phyloP scores from a whole-genome alignment of 108 stramenopile genomes.

The Thalassiosira profunda region DNA sequence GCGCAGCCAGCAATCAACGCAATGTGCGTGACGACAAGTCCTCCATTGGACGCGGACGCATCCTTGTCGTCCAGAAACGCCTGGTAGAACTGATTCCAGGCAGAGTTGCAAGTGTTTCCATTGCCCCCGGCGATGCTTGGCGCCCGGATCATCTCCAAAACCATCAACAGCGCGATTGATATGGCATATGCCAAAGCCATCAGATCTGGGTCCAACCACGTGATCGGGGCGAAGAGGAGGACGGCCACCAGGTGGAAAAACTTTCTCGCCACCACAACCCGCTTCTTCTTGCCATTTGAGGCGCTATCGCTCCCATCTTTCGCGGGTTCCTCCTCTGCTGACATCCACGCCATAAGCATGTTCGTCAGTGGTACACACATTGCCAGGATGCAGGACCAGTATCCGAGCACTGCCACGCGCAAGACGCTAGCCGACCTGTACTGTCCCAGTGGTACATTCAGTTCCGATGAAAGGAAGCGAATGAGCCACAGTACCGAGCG shows the following conservation, averaged over 20 bases:
- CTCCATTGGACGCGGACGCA: slow-evolving; percentile 30
- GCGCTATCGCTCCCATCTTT: not conserved
- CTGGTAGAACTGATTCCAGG: slow-evolving; percentile 42
- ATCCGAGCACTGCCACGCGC: slow-evolving; percentile 8
- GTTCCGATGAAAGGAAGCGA: slow-evolving; percentile 13
- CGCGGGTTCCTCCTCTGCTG: not conserved
- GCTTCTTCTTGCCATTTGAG: not conserved
- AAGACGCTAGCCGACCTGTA: not conserved
- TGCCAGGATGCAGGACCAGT: slow-evolving; percentile 18
- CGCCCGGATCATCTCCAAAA: slow-evolving; percentile 66
- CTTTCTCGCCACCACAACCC: slow-evolving; percentile 69
- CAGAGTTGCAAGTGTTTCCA: not conserved
- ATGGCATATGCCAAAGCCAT: slow-evolving; percentile 82
- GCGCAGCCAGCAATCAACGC: slow-evolving; percentile 83
- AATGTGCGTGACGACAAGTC: slow-evolving; percentile 73
- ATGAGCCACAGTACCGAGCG: slow-evolving; percentile 21
- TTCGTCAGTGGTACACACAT: slow-evolving; percentile 20
- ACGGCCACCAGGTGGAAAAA: slow-evolving; percentile 87
- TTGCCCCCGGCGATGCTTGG: slow-evolving; percentile 5
- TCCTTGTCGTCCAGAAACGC: slow-evolving; percentile 60
- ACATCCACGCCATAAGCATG: slow-evolving; percentile 10
- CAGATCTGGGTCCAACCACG: slow-evolving; percentile 62
- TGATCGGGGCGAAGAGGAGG: slow-evolving; percentile 69
- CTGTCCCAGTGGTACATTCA: not conserved
- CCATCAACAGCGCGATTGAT: slow-evolving; percentile 59